Base-by-base conservation (phyloP, 208 protist species). In the Acanthamoeba triangularis region DNA sequence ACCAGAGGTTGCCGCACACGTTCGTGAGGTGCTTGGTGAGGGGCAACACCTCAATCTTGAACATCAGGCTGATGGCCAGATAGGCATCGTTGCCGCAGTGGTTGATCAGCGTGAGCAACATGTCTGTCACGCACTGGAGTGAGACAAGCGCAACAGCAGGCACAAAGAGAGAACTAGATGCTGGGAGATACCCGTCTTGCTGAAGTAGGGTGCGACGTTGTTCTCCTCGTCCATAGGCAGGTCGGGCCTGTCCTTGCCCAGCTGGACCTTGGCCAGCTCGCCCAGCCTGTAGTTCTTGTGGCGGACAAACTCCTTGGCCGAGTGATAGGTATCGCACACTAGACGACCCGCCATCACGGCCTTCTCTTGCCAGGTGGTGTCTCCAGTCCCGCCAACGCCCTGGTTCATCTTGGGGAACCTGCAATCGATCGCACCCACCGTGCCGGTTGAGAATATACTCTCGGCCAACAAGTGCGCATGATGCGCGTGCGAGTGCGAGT, bases 21-120 rank as follows among this genome's bases (percentile, higher is more conserved):
- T 97, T 98, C 20, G 99, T 99, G 18, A 99, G 98, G 52, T 99
- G 99, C 97, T 99, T 99, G 6, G 99, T 99, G 25, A 99, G 97
- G 20, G 99, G 99, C 49, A 99, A 97, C n/a, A 99, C 97, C 96
- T 98, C 97, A 47, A 99, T 96, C 96, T 99, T 99, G 82, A 98
- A 98, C 44, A 98, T 97, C 20, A 99, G 97, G 37, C 94, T 82
- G 28, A 98, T 80, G 74, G 98, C 96, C 49, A 99, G 95, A 74
- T 98, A 97, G 78, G 97, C 93, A 92, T 98, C 98, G 84, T 98
- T 96, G 82, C 98, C 97, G 90, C 28, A 94, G 95, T 98, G 94
- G 23, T 69, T 41, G 47, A 95, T 25, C 11, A 97, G 85, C 18
- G 74, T 28, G 4, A 95, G 18, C 44, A 97, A 65, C 49, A 59